Evolutionary conservation across 495 filamentous ascomycete genomes (phyloP), one percentile per base, ranked within the genome.

Genomic region (Elasticomyces elasticus): DNA sequence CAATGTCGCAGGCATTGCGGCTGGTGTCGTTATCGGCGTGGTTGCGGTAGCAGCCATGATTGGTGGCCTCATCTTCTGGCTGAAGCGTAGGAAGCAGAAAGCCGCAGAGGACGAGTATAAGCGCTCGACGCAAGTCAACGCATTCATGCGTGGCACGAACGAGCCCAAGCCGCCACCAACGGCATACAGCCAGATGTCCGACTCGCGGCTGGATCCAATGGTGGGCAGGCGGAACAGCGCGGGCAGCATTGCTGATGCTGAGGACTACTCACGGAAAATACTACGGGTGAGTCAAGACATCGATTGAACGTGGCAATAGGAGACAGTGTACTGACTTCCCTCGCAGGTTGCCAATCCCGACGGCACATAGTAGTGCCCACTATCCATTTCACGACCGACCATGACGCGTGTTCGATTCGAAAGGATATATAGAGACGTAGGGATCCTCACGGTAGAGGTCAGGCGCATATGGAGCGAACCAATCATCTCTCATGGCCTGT

Each of bases 241-340:
- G 69, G 92, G 91, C 61, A 96, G 91, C 71, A 97, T 98, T 66
- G 91, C 90, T 61, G 94, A 98, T 67, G 92, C 95, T 71, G 81
- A 94, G 67, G 92, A 97, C 69, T 98, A 96, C 71, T 96, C 92
- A 54, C 80, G 92, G 68, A 85, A 85, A 64, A 95, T 98, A 68
- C 76, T 98, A 66, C 87, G 92, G 81, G 92, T 92, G 73, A 52
- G 77, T 70, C 24, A 40, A 40, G 4, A 12, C 5, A n/a, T 15
- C 35, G 4, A 15, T 5, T 4, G 35, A n/a, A n/a, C n/a, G n/a
- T n/a, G n/a, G n/a, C n/a, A n/a, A n/a, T n/a, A n/a, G n/a, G n/a
- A n/a, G n/a, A n/a, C 24, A 6, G 22, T 20, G 5, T 51, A 51
- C 48, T 51, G 48, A 49, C 46, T 11, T n/a, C 25, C 33, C 28